Base-by-base conservation (phyloP, 2,329 filamentous ascomycete genomes). In the Monosporascus cannonballus region DNA sequence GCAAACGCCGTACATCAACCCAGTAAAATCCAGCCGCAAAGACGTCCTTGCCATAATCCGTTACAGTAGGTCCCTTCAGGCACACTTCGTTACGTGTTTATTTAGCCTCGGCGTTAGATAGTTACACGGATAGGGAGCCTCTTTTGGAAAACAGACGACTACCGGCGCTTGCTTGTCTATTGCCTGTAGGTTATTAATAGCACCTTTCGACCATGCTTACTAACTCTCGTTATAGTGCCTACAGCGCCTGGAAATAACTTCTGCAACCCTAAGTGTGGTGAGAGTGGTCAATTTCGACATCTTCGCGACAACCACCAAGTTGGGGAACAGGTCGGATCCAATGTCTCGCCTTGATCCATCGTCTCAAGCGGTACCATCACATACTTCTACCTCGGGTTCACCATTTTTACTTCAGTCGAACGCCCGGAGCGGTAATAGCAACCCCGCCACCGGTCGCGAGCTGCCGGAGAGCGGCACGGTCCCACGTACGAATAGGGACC, bases 241-340 rank as follows among this genome's bases (percentile, higher is more conserved):
- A n/a, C n/a, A 52, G 57, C 60, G 49, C 55, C 60, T 53, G 59
- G 62, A 61, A 64, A 60, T 53, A 61, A 64, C 64, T 62, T 57
- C 51, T 59, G 57, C 57, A 60, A 57, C 54, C 46, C 58, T 54
- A 52, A 53, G 53, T 58, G 56, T 61, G 56, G 57, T 54, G 60
- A 62, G 59, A 59, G 66, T 61, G 67, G 75, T 82, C 81, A 76
- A 85, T 85, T 81, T 79, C 71, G 75, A 69, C 75, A 73, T 73
- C 73, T 71, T 71, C 70, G 70, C 69, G 74, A 72, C 71, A 71
- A 72, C 67, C 71, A 71, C 71, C 69, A 71, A 69, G 72, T 70
- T 76, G 78, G 79, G 75, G 79, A 80, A 71, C 76, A 76, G 77
- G 73, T 73, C 74, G 73, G 77, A 74, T 64, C 70, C 76, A 76